phyloP scores from a whole-genome alignment of 169 alveolate species.

The Plasmodium knowlesi region DNA sequence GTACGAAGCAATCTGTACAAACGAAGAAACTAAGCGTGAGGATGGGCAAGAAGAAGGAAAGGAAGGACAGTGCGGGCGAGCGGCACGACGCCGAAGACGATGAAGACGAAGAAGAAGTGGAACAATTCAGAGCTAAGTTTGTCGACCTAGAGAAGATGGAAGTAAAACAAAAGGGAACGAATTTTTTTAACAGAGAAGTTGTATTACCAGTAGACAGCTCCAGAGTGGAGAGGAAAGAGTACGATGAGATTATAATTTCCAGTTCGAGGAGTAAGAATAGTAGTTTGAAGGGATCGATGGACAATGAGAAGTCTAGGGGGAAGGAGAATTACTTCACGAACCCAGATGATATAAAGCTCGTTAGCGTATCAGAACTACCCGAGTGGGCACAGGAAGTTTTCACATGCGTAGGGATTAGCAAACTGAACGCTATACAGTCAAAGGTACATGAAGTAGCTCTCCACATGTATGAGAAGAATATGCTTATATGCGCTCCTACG shows the following conservation, averaged over 20 bases:
- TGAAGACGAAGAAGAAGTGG: constrained; percentile 2
- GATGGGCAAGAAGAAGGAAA: not conserved
- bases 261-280: constrained; percentile 76
- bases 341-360: constrained; percentile 79
- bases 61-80: not conserved
- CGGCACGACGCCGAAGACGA: not conserved
- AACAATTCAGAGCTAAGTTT: constrained; percentile 3
- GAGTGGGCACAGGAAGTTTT: constrained; percentile 96
- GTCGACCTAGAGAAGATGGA: constrained; percentile 67
- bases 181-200: constrained; percentile 88
- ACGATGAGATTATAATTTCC: constrained; percentile 88
- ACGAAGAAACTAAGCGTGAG: not conserved
- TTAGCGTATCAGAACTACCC: constrained; percentile 89
- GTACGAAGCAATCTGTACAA: not conserved
- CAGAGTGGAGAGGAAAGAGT: constrained; percentile 89
- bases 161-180: not conserved
- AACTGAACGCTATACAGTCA: constrained; percentile 96
- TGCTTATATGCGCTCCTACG: constrained; percentile 99
- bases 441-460: constrained; percentile 95
- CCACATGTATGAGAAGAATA: constrained; percentile 93
- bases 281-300: not conserved
- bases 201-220: constrained; percentile 94
- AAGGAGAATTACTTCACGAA: constrained; percentile 49
- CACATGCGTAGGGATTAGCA: constrained; percentile 82
- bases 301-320: not conserved